A percentile compares a stretch with the other conserved stretches of the same genome.
phyloP scores from a whole-genome alignment of 345 rosid genomes.

The Hevea brasiliensis region DNA sequence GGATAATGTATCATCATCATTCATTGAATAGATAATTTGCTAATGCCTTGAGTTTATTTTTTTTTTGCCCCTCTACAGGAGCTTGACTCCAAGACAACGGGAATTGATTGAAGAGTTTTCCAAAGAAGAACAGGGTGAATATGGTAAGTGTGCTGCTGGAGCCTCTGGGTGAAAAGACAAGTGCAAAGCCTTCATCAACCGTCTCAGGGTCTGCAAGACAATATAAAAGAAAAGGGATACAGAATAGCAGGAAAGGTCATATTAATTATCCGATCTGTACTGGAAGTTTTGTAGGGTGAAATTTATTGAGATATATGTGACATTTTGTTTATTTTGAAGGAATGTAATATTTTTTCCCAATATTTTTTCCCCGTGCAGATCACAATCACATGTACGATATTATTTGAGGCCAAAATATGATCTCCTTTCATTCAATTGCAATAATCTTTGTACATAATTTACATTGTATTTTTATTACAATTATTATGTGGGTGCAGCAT shows the following conservation, averaged over 20 bases:
- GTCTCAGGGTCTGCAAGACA: neutral
- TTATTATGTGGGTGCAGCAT: too few relatives aligned
- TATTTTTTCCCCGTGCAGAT: neutral
- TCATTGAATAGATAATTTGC: neutral
- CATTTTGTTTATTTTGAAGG: neutral
- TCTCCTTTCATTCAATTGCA: neutral
- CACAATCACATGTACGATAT: too few relatives aligned
- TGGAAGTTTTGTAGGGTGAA: slow-evolving; percentile 16
- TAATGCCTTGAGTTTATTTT: neutral
- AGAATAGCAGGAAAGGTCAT: neutral
- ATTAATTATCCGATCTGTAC: slow-evolving; percentile 4
- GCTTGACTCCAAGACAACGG: slow-evolving; percentile 74
- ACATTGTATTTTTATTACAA: neutral
- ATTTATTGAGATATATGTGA: neutral
- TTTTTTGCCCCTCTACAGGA: slow-evolving; percentile 57
- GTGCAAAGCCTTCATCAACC: neutral
- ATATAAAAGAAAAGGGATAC: neutral
- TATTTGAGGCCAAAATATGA: neutral
- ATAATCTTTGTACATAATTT: neutral
- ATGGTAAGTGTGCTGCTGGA: slow-evolving; percentile 63
- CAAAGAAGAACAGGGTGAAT: slow-evolving; percentile 87
- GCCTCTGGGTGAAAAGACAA: slow-evolving; percentile 54
- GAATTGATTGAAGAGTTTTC: slow-evolving; percentile 88
- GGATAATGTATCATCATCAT: too few relatives aligned
- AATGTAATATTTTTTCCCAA: slow-evolving; percentile 11